Evolutionary conservation across 768 basidiomycete genomes (phyloP), one percentile per base, ranked within the genome.

Genomic region (Lentinula sp.): DNA sequence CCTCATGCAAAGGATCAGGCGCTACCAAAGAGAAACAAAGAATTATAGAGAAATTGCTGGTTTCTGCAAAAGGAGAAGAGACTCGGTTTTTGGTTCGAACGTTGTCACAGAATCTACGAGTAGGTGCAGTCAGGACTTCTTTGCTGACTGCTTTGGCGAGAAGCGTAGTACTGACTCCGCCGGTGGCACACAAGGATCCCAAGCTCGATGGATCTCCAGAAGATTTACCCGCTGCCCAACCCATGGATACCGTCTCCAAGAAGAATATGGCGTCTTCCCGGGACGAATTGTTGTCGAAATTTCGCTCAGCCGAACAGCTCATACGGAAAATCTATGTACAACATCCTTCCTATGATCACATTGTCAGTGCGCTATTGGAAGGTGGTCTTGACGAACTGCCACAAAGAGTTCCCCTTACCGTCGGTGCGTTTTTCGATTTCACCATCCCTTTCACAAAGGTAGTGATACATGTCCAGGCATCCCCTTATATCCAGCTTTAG

Each of bases 1-100:
- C 89, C 1, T 68, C 71, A 10, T 79, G 84, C 45, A 92, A 85
- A 71, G 93, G 94, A 0, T 78, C 81, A 65, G 92, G 93, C 18
- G 87, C 91, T 43, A 80, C 83, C 2, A 89, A 84, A 65, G 79
- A 84, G 62, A 95, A 93, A 70, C 89, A 89, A 54, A 84, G 83
- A 42, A 77, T 92, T 16, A 87, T 94, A 1, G 86, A 93, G 69
- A 88, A 83, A 67, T 77, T 96, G 23, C 81, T 96, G n/a, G 82
- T 96, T 5, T 81, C 91, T 9, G 88, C 94, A 0, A 83, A 80
- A 61, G 95, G 93, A 23, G 95, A 96, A 72, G 93, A 97, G 74
- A 80, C 84, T n/a, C 82, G 93, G 32, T 97, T 86, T 67, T 77
- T 96, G 45, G 87, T 88, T 34, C 81, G 91, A 42, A 91, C 83